A percentile compares a stretch with the other conserved stretches of the same genome.
Conservation (phyloP, 83 land plant genomes). For the Diphasiastrum complanatum region DNA sequence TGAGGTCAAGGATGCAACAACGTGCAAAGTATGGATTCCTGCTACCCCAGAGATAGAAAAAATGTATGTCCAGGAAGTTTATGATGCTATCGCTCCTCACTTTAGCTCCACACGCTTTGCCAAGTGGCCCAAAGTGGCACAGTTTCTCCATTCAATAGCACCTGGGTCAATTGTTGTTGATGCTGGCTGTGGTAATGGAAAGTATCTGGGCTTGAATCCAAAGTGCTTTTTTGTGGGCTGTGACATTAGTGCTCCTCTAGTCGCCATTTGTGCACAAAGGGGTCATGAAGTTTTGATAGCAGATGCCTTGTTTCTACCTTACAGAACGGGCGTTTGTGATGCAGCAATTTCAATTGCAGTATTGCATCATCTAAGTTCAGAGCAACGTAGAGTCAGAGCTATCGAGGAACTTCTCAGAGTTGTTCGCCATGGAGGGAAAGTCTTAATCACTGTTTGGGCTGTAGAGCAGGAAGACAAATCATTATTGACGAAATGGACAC, state of each 20-base stretch:
- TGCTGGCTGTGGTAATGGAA: conserved; percentile 98
- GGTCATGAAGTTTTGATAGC: conserved; percentile 91
- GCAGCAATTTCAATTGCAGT: conserved; percentile 97
- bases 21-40: no score
- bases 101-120: conserved; percentile 93
- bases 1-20: no score
- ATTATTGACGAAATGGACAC: conserved; percentile 83
- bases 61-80: conserved; percentile 85
- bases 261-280: conserved; percentile 63
- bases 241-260: conserved; percentile 75
- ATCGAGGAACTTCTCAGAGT: conserved; percentile 69
- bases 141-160: conserved; percentile 53
- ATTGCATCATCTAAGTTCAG: conserved; percentile 88
- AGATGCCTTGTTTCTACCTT: conserved; percentile 84
- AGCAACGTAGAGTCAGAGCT: conserved; percentile 69
- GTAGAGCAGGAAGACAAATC: conserved; percentile 84
- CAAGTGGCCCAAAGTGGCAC: conserved; percentile 91
- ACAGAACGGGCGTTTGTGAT: conserved; percentile 64
- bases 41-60: conserved; percentile 88
- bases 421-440: conserved; percentile 57
- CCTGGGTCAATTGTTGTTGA: conserved; percentile 66
- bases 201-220: conserved; percentile 77
- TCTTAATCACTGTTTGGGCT: conserved; percentile 93
- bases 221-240: conserved; percentile 78
- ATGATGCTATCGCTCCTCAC: conserved; percentile 96